Percentiles rank a stretch among this genome's conserved stretches.
phyloP scores from a whole-genome alignment of 495 filamentous ascomycete genomes.

The Penicillium simplicissimum region DNA sequence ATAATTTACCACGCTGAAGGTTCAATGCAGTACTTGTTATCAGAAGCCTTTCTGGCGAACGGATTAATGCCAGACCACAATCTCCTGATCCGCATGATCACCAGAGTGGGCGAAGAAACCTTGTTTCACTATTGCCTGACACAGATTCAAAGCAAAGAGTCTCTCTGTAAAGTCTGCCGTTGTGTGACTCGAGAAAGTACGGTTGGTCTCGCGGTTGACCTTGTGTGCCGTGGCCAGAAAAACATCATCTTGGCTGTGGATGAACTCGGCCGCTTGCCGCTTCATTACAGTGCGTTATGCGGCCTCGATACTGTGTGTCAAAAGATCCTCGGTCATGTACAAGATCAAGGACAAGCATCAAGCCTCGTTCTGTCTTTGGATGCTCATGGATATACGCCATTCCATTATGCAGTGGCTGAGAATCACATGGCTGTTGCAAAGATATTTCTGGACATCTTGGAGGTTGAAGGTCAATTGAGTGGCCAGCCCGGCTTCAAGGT shows the following conservation, averaged over 20 bases:
- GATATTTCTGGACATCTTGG: conserved; percentile 3
- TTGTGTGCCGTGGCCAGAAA: neutral
- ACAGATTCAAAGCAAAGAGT: neutral
- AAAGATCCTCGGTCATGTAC: conserved; percentile 2
- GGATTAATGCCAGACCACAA: neutral
- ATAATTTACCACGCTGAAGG: neutral
- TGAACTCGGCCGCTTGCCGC: conserved; percentile 10
- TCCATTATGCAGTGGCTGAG: conserved; percentile 16
- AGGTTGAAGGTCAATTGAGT: neutral
- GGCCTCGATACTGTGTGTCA: conserved; percentile 6
- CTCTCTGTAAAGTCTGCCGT: neutral
- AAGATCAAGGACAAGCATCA: neutral
- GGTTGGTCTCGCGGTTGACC: neutral
- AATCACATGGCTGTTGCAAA: conserved; percentile 7
- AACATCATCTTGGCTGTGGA: conserved; percentile 9
- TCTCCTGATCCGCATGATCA: conserved; percentile 5
- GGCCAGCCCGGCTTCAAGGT: neutral
- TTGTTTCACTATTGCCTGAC: neutral
- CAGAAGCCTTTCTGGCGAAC: conserved; percentile 2
- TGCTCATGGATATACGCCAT: conserved; percentile 9
- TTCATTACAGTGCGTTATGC: conserved; percentile 21
- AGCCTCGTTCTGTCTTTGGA: conserved; percentile 7
- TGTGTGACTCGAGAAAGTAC: neutral
- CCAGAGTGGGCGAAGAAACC: neutral
- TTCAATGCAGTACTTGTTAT: conserved; percentile 6